A percentile compares a stretch with the other conserved stretches of the same genome.
phyloP scores from a whole-genome alignment of 129 eudicot species.

The Flaveria brownii region DNA sequence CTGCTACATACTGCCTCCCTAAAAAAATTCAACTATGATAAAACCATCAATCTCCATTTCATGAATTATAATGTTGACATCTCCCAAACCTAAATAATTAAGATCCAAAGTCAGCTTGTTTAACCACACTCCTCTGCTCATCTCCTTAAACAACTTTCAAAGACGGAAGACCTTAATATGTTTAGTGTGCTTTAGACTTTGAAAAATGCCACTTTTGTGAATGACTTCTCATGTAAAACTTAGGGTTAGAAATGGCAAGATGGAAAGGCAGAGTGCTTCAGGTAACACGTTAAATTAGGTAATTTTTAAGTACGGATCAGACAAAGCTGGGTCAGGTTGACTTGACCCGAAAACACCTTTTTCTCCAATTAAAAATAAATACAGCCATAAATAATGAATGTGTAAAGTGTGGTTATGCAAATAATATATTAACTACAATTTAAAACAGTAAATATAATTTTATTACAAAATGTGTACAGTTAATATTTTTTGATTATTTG shows the following conservation, averaged over 20 bases:
- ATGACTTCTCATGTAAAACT: not conserved
- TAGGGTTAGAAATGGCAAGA: not conserved
- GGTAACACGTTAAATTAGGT: not conserved
- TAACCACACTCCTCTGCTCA: not conserved
- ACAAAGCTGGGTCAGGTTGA: too few relatives aligned
- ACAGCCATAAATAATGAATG: too few relatives aligned
- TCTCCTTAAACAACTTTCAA: not conserved
- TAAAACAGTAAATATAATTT: not conserved
- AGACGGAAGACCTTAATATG: not conserved
- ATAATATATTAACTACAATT: too few relatives aligned
- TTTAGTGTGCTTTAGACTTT: too few relatives aligned
- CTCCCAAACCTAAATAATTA: not conserved
- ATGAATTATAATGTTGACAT: not conserved
- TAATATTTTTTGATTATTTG: too few relatives aligned
- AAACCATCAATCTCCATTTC: not conserved
- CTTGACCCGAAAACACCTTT: too few relatives aligned
- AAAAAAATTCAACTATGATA: not conserved
- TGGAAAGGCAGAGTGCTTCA: not conserved
- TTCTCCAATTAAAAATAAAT: too few relatives aligned
- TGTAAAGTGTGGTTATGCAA: too few relatives aligned
- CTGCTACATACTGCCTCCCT: not conserved
- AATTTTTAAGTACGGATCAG: too few relatives aligned
- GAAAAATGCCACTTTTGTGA: not conserved
- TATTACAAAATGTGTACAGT: not conserved
- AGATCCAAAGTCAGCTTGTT: not conserved